Base-by-base conservation (phyloP, 2,329 filamentous ascomycete genomes). In the Apiospora rasikravindrae region DNA sequence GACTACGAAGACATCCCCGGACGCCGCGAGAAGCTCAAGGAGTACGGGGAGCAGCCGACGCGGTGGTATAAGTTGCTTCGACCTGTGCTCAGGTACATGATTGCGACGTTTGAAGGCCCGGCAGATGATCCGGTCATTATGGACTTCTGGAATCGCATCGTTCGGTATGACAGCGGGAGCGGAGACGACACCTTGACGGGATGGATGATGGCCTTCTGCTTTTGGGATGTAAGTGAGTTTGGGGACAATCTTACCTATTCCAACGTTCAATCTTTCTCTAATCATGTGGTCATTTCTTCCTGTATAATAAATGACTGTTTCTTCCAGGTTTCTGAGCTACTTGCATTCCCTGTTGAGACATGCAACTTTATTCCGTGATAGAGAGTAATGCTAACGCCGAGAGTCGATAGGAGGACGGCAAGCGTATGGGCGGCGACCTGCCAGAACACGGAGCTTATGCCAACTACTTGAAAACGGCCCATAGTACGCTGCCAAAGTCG, bases 1-100 rank as follows among this genome's bases (percentile, higher is more conserved):
- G 87, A 90, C 76, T 90, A 86, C 82, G 75, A 80, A 29, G 44
- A 74, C 2, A 77, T 83, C 0, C 72, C 79, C 4, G 8, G n/a
- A 0, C 79, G 81, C 3, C 47, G 87, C 7, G 80, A 85, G 13
- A 82, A 81, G 71, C 74, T 88, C 0, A 67, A 74, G 0, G 71
- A 78, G 1, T 80, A 83, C 19, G 86, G 85, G 0, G 81, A 57
- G 71, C 75, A n/a, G 67, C 71, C 14, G 64, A 69, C 1, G 73
- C 74, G 24, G 64, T 67, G 66, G 51, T 51, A 51, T n/a, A 24
- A 10, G 13, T 40, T 73, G 57, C 76, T 81, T 33, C 57, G 71
- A 37, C 78, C 75, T 11, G 77, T 80, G 40, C 73, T 81, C 2
- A 74, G 75, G 8, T 75, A 77, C 19, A 76, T 82, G 66, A 67